phyloP scores from a whole-genome alignment of 352 stramenopile species.

The Phytophthora aleatoria region DNA sequence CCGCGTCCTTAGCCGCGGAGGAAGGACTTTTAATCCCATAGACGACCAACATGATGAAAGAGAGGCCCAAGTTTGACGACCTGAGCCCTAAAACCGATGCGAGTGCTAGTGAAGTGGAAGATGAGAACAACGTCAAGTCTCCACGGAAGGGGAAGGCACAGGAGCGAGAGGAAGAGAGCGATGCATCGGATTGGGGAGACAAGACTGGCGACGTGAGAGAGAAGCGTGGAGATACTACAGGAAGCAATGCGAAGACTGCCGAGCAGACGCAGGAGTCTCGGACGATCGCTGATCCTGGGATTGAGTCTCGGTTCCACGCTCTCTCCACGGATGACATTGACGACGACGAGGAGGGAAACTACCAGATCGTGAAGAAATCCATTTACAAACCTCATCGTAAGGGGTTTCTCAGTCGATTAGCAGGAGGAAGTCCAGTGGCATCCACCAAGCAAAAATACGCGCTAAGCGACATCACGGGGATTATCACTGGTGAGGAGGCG shows the following conservation, averaged over 20 bases:
- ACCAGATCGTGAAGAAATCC: conserved; percentile 67
- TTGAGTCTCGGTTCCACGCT: conserved; percentile 32
- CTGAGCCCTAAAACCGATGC: not conserved
- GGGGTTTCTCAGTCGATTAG: conserved; percentile 36
- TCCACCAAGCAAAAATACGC: conserved; percentile 32
- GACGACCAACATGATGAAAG: conserved; percentile 25
- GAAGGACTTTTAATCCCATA: conserved; percentile 1
- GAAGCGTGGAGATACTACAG: not conserved
- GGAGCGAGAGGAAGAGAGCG: conserved; percentile 5
- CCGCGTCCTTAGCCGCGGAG: not conserved
- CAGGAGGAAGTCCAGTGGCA: conserved; percentile 6
- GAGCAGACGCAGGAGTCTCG: not conserved
- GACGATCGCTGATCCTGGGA: not conserved
- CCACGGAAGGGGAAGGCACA: not conserved
- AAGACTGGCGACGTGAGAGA: not conserved
- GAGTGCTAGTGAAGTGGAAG: conserved; percentile 9
- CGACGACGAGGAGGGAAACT: conserved; percentile 23
- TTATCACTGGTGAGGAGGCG: conserved; percentile 24
- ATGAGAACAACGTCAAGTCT: conserved; percentile 25
- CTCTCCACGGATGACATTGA: conserved; percentile 28
- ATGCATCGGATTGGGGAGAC: conserved; percentile 9
- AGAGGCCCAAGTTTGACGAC: conserved; percentile 11
- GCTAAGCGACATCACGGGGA: conserved; percentile 23
- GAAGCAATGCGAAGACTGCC: not conserved
- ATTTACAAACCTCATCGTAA: conserved; percentile 64